A percentile compares a stretch with the other conserved stretches of the same genome.
Conservation (phyloP, 1,139 yeast genomes). For the Suzukiozyma palmioleophila region DNA sequence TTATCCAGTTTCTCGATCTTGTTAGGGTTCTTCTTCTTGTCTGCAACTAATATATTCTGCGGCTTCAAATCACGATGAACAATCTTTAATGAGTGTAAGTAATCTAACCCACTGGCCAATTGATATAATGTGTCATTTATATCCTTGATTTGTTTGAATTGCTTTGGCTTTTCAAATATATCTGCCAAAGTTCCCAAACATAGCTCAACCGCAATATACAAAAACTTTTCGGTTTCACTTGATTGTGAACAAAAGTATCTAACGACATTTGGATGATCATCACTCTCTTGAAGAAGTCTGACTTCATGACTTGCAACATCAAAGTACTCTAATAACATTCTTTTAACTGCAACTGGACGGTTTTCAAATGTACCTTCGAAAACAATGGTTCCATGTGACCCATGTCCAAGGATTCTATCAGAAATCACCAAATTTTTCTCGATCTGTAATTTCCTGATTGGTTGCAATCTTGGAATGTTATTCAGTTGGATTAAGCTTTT, state of each 20-base stretch:
- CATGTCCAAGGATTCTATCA: constrained; percentile 80
- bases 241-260: constrained; percentile 90
- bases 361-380: constrained; percentile 86
- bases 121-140: constrained; percentile 60
- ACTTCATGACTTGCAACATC: constrained; percentile 97
- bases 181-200: constrained; percentile 90
- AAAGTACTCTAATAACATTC: constrained; percentile 89
- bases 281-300: constrained; percentile 82
- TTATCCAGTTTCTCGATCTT: constrained; percentile 8
- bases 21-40: constrained; percentile 29
- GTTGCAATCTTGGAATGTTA: constrained; percentile 12
- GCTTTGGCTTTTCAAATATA: constrained; percentile 55
- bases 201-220: constrained; percentile 88
- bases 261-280: constrained; percentile 93
- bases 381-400: constrained; percentile 96
- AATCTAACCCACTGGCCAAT: constrained; percentile 79
- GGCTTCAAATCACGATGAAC: constrained; percentile 97
- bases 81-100: constrained; percentile 83
- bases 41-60: constrained; percentile 86
- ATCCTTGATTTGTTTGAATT: constrained; percentile 12
- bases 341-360: constrained; percentile 91
- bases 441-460: constrained; percentile 34
- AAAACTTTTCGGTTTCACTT: constrained; percentile 63
- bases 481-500: constrained; percentile 25
- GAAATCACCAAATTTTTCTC: constrained; percentile 61